These are phyloP conservation scores for Ashbya aceris DNA, from an alignment of 1,139 yeast species.

Conservation along the genomic window DNA sequence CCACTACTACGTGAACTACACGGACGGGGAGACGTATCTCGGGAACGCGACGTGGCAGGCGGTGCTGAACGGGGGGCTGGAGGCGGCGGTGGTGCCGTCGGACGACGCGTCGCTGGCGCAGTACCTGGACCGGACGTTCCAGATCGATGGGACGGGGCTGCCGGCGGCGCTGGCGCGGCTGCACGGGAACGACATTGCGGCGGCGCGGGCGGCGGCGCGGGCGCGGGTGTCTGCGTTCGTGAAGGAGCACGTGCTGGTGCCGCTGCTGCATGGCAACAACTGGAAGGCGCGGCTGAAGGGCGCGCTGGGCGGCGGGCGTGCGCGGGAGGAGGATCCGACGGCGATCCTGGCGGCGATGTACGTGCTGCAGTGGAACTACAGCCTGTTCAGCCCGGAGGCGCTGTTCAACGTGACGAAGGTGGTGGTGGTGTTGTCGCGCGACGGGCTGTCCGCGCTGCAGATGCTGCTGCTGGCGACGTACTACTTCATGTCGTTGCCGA, in stretches of 20 bases:
- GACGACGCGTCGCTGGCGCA: slow-evolving; percentile 1
- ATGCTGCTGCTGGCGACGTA: slow-evolving; percentile 17
- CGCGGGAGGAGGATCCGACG: slow-evolving; percentile 8
- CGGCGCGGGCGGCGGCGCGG: slow-evolving; percentile 5
- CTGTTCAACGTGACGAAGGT: slow-evolving; percentile 23
- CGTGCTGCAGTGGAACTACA: slow-evolving; percentile 25
- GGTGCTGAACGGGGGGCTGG: slow-evolving; percentile 8
- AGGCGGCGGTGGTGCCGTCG: neutral
- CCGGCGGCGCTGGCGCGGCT: slow-evolving; percentile 2
- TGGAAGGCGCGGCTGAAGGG: slow-evolving; percentile 12
- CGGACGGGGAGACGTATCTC: slow-evolving; percentile 11
- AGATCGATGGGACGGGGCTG: slow-evolving; percentile 1
- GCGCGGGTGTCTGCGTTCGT: slow-evolving; percentile 11
- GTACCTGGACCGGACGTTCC: slow-evolving; percentile 1
- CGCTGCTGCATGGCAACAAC: slow-evolving; percentile 19
- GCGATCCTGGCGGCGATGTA: slow-evolving; percentile 15
- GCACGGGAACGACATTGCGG: neutral
- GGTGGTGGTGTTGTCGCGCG: slow-evolving; percentile 13
- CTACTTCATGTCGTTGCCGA: slow-evolving; percentile 21
- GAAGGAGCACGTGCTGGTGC: slow-evolving; percentile 20
- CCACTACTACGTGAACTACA: slow-evolving; percentile 19
- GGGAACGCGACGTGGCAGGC: slow-evolving; percentile 24
- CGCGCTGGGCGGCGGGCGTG: neutral
- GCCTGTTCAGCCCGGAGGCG: slow-evolving; percentile 21
- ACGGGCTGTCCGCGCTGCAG: slow-evolving; percentile 17